Percentiles rank a stretch among this genome's conserved stretches.
Evolutionary conservation across 176 grass and related monocot genomes (phyloP).

Genomic region (Puccinellia tenuiflora): DNA sequence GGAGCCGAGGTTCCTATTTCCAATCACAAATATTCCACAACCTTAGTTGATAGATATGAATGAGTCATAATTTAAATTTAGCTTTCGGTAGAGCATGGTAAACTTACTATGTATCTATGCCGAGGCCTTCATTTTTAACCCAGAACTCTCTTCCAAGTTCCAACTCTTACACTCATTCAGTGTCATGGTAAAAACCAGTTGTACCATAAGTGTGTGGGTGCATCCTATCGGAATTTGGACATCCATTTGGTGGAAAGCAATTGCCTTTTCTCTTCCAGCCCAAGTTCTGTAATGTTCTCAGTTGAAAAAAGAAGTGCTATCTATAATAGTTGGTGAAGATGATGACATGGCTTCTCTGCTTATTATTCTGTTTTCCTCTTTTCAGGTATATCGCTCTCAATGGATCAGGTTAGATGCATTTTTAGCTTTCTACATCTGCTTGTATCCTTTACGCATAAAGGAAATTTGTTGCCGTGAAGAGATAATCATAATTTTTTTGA

Average conservation of each 20-base stretch:
- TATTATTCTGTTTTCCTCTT: constrained; percentile 1
- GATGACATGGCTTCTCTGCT: neutral
- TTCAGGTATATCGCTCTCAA: constrained; percentile 54
- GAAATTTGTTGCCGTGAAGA: neutral
- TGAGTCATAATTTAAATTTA: neutral
- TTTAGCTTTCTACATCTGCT: neutral
- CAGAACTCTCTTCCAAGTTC: neutral
- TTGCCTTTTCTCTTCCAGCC: neutral
- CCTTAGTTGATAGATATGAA: neutral
- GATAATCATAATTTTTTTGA: neutral
- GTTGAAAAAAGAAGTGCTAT: neutral
- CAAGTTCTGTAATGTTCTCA: neutral
- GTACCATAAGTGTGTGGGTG: neutral
- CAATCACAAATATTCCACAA: neutral
- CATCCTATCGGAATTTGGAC: neutral
- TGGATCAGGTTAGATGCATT: constrained; percentile 54
- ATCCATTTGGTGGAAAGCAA: neutral
- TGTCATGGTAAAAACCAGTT: neutral
- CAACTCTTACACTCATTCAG: neutral
- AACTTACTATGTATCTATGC: neutral
- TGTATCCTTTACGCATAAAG: neutral
- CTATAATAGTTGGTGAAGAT: neutral
- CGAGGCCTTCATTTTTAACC: neutral
- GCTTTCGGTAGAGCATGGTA: neutral
- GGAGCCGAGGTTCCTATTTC: neutral